Evolutionary conservation across 306 rosid species (phyloP), one percentile per base, ranked within the genome.

Genomic region (Adenanthera pavonina): DNA sequence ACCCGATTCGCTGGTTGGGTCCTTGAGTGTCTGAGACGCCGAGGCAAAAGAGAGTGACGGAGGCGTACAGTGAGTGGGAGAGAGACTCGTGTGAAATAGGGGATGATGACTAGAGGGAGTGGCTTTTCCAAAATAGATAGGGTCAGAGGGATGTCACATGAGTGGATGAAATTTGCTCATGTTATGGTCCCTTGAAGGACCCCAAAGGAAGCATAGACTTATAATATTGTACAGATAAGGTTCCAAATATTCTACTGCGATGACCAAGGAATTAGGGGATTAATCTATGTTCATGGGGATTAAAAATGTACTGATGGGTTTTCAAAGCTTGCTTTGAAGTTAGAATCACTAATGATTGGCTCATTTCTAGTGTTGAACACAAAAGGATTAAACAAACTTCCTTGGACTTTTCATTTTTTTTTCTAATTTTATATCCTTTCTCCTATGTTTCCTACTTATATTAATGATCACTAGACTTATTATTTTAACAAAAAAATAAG

Each of bases 161-260:
- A 20, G 75, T 46, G 75, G 75, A 46, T 70, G 59, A 47, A 47
- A 70, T 43, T 70, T 25, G 59, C 41, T 70, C 30, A 25, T 25
- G 30, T 25, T 47, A 5, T 47, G 41, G 75, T 70, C 75, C 57
- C 75, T 70, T 47, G 35, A 70, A 41, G n/a, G 41, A 70, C 57
- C 34, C 75, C 75, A 70, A 47, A 52, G 13, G 57, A 47, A 46
- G 52, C 74, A 46, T 44, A 20, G 74, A 12, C 74, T 69, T 40
- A 2, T 44, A n/a, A 46, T 25, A 46, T 69, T 46, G 13, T 33
- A 30, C 9, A 70, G 75, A 70, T 70, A 70, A 47, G 75, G 41
- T 70, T 47, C 41, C 13, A 0, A 43, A 12, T 43, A 19, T 46
- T 44, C 19, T 5, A 5, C 0, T 20, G 35, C 36, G 11, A 10